Percentiles rank a stretch among this genome's conserved stretches.
These are phyloP conservation scores for Leccinum subgranulosum DNA, from an alignment of 768 basidiomycete species.

Conservation along the genomic window DNA sequence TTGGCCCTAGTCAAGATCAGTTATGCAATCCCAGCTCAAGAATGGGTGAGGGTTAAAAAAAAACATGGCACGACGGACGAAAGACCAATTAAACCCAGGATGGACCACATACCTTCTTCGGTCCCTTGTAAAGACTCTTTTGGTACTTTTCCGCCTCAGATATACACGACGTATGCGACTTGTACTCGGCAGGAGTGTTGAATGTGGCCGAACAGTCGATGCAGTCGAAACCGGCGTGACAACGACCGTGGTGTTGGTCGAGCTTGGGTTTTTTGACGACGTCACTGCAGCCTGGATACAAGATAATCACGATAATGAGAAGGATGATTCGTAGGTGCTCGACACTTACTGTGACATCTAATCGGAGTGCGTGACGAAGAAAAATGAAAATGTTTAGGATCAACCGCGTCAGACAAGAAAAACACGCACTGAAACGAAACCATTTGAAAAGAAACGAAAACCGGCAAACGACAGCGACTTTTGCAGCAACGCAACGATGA, in stretches of 20 bases:
- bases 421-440: slow-evolving; percentile 69
- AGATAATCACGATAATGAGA: background rate
- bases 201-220: slow-evolving; percentile 90
- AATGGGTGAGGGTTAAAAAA: background rate
- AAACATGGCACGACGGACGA: background rate
- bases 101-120: slow-evolving; percentile 43
- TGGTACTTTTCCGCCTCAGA: slow-evolving; percentile 94
- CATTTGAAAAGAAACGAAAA: slow-evolving; percentile 36
- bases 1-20: slow-evolving; percentile 4
- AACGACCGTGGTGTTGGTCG: slow-evolving; percentile 66
- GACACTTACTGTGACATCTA: slow-evolving; percentile 67
- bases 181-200: slow-evolving; percentile 70
- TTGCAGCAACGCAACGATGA: too few species aligned
- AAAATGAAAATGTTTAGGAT: background rate
- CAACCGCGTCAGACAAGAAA: background rate
- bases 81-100: background rate
- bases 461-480: too few species aligned
- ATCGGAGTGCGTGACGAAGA: background rate
- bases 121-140: slow-evolving; percentile 79
- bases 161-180: slow-evolving; percentile 79
- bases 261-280: slow-evolving; percentile 93
- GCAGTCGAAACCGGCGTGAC: slow-evolving; percentile 71
- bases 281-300: slow-evolving; percentile 64
- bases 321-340: background rate
- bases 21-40: background rate